Percentiles rank a stretch among this genome's conserved stretches.
Evolutionary conservation across 495 filamentous ascomycete species (phyloP).

Genomic region (Penicillium psychrofluorescens): DNA sequence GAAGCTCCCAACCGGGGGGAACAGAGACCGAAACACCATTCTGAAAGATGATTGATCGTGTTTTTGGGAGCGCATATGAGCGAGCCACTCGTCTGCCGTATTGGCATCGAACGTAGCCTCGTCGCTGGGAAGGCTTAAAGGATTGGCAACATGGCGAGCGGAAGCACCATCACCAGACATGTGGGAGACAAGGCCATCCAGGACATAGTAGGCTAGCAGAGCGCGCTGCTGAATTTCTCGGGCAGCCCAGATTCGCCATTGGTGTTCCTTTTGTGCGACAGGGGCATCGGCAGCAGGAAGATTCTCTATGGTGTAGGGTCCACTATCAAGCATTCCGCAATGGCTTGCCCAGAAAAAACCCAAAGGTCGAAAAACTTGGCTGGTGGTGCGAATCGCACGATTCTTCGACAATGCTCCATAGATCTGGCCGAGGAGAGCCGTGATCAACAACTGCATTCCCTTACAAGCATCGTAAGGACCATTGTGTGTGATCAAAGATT

Average conservation of each 20-base stretch:
- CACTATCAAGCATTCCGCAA: conserved; percentile 36
- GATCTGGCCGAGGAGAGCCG: conserved; percentile 38
- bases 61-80: conserved; percentile 25
- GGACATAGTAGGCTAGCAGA: conserved; percentile 38
- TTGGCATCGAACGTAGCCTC: conserved; percentile 37
- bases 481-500: conserved; percentile 38
- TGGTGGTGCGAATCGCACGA: conserved; percentile 35
- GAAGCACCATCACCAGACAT: conserved; percentile 39
- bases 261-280: conserved; percentile 27
- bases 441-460: conserved; percentile 41
- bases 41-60: conserved; percentile 31
- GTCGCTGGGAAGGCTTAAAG: conserved; percentile 30
- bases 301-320: conserved; percentile 28
- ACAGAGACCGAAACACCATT: conserved; percentile 33
- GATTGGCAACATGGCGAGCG: conserved; percentile 36
- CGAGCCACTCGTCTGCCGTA: conserved; percentile 37
- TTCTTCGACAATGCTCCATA: conserved; percentile 44
- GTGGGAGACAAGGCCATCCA: conserved; percentile 41
- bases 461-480: conserved; percentile 39
- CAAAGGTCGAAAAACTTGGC: conserved; percentile 40
- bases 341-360: conserved; percentile 45
- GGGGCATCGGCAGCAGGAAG: conserved; percentile 27
- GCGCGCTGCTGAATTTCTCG: conserved; percentile 41
- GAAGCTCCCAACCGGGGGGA: conserved; percentile 26
- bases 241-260: conserved; percentile 39